Conservation (phyloP, 345 rosid species). For the Syzygium grande region DNA sequence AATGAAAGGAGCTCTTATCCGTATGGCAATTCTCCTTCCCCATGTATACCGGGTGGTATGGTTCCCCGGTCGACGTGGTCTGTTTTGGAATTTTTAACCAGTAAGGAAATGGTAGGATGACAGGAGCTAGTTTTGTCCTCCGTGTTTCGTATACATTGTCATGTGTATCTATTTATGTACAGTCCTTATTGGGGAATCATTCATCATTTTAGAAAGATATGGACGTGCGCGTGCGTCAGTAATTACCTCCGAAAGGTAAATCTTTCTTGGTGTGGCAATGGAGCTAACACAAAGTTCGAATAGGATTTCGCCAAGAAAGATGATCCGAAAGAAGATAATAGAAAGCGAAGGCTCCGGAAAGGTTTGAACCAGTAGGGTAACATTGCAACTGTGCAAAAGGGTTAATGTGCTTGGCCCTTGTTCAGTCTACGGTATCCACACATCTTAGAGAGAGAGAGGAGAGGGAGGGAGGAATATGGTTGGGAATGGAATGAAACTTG, state of each 20-base stretch:
- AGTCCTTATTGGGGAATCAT: not conserved
- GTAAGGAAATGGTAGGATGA: not conserved
- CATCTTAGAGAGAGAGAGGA: not conserved
- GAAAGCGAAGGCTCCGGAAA: not conserved
- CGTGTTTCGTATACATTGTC: not conserved
- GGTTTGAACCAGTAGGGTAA: not conserved
- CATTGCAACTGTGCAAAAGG: not conserved
- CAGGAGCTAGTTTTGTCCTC: not conserved
- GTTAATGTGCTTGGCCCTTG: not conserved
- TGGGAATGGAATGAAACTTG: not conserved
- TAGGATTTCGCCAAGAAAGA: not conserved
- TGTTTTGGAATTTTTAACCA: not conserved
- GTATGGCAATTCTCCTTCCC: not conserved
- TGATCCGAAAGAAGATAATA: not conserved
- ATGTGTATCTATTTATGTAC: not conserved
- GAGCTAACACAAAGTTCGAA: not conserved
- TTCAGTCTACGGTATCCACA: not conserved
- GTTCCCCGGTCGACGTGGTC: not conserved
- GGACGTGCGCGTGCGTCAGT: too few species aligned
- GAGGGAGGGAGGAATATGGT: not conserved
- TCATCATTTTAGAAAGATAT: not conserved
- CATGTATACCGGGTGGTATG: not conserved
- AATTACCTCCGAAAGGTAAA: too few species aligned
- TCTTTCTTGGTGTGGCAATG: not conserved
- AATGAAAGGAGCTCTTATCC: not conserved